These are phyloP conservation scores for Backusella tarrabulga DNA, from an alignment of 192 early-diverging fungal genomes.

Conservation along the genomic window DNA sequence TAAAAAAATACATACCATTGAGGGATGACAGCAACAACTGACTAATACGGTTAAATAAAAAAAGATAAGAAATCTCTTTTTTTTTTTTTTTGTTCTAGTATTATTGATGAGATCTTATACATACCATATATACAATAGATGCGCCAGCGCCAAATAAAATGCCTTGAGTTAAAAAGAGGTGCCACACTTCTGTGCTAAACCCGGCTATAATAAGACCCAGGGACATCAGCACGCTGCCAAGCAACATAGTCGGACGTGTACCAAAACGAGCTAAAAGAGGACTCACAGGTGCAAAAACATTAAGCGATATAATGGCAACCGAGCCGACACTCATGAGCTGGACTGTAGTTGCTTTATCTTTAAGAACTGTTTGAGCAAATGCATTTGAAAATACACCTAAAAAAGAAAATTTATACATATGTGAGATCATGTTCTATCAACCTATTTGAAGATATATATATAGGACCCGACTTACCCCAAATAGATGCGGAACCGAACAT, in stretches of 20 bases:
- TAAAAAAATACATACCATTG: slow-evolving; percentile 53
- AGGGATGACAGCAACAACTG: slow-evolving; percentile 33
- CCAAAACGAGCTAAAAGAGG: slow-evolving; percentile 12
- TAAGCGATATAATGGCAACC: slow-evolving; percentile 6
- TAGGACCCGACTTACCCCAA: slow-evolving; percentile 6
- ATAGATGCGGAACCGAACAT: slow-evolving; percentile 14
- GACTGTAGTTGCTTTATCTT: slow-evolving; percentile 16
- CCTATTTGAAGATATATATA: not conserved
- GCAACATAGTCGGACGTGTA: slow-evolving; percentile 2
- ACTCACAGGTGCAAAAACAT: slow-evolving; percentile 12
- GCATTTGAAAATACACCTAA: slow-evolving; percentile 30
- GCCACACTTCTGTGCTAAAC: slow-evolving; percentile 51
- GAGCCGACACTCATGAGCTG: slow-evolving; percentile 25
- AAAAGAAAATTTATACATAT: not conserved
- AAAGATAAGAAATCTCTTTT: not conserved
- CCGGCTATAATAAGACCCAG: slow-evolving; percentile 30
- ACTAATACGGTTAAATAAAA: not conserved
- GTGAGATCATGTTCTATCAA: not conserved
- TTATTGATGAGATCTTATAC: not conserved
- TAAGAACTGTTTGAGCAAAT: not conserved
- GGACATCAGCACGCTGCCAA: slow-evolving; percentile 19
- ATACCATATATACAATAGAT: slow-evolving; percentile 27
- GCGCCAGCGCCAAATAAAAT: slow-evolving; percentile 54
- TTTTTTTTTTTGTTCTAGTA: not conserved
- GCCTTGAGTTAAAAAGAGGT: slow-evolving; percentile 60